Base-by-base conservation (phyloP, 352 stramenopile genomes). In the Globisporangium ultimum region DNA sequence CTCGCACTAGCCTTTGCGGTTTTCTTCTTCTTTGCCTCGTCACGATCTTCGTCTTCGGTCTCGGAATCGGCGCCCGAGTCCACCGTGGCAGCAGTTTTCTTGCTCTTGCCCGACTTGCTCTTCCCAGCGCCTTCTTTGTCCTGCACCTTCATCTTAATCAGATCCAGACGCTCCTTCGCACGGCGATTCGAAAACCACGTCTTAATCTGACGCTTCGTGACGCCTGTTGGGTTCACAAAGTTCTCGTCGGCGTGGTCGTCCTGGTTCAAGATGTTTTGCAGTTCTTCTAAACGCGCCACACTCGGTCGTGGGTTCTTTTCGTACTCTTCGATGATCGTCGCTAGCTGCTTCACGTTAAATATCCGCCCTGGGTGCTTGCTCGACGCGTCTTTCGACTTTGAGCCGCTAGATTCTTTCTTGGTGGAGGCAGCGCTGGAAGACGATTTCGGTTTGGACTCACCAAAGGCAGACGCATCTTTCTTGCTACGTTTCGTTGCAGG, bases 321-420 rank as follows among this genome's bases (percentile, higher is more conserved):
- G 55, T 93, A 94, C 61, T 89, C 80, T 58, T 91, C 85, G 48
- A 91, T 89, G 40, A 94, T 88, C 41, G 79, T 89, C 20, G 80
- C 80, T 9, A 94, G 71, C 67, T 94, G 85, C 62, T 93, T 92
- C 34, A 93, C 76, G 54, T 91, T 94, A 43, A 92, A 94, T 55
- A 93, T 85, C 55, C 82, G 82, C 14, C 81, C 84, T 17, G 75
- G 60, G 36, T 88, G 76, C 52, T 70, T 78, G 4, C 53, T 53
- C 11, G 49, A 53, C n/a, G 62, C 21, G 15, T 63, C 59, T 13
- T 56, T 59, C 22, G 40, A 14, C 36, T 52, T 53, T 15, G 49
- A 10, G 6, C 28, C 8, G 28, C 38, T 41, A 17, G 38, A 32
- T 40, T 70, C 64, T 13, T 58, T 56, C 40, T 43, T 67, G n/a